A percentile compares a stretch with the other conserved stretches of the same genome.
Conservation (phyloP, 306 rosid species). For the Canavalia gladiata region DNA sequence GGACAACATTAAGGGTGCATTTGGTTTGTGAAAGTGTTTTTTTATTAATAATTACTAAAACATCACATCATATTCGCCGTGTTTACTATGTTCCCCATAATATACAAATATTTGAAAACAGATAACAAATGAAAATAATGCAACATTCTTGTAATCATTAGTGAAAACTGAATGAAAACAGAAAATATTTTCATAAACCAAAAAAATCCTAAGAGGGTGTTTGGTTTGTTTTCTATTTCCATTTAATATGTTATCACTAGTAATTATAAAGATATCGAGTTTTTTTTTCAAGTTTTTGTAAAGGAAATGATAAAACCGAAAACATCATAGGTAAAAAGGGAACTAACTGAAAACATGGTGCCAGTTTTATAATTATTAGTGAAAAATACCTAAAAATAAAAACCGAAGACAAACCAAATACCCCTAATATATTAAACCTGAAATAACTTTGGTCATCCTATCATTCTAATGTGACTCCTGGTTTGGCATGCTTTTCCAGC, state of each 20-base stretch:
- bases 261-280: constrained; percentile 7
- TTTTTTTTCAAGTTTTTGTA: constrained; percentile 12
- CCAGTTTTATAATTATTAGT: background rate
- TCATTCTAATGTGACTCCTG: constrained; percentile 44
- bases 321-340: constrained; percentile 15
- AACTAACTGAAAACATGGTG: constrained; percentile 20
- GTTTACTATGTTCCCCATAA: background rate
- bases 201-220: background rate
- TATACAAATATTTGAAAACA: constrained; percentile 24
- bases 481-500: constrained; percentile 57
- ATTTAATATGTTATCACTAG: background rate
- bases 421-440: constrained; percentile 15
- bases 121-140: background rate
- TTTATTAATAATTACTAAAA: background rate
- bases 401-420: background rate
- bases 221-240: constrained; percentile 2
- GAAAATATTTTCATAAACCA: constrained; percentile 4
- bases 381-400: background rate
- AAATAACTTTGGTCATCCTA: constrained; percentile 40
- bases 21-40: constrained; percentile 15
- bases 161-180: background rate
- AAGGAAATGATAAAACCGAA: constrained; percentile 14
- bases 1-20: constrained; percentile 13
- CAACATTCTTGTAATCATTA: background rate
- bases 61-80: background rate